Base-by-base conservation (phyloP, 192 early-diverging fungal species). In the Rhizophagus prolifer region DNA sequence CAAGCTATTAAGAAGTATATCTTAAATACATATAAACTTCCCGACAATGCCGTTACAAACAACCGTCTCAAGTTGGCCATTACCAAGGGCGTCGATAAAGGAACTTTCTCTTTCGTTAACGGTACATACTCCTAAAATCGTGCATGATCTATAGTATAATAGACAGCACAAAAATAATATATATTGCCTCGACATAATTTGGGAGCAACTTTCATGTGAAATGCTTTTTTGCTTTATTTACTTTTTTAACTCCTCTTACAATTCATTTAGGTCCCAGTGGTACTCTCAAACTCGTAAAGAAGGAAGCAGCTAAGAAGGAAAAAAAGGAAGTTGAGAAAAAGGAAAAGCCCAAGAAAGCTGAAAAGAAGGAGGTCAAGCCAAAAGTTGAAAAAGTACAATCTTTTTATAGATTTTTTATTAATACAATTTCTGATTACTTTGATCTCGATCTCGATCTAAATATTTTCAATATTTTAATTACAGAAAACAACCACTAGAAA, bases 1-100 rank as follows among this genome's bases (percentile, higher is more conserved):
- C 74, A 75, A 65, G 62, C 61, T 26, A 75, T 75, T n/a, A 75
- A 75, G 58, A 75, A 75, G 54, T 75, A 65, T 26, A 65, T 75
- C 19, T 31, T 75, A 21, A 75, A 7, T 19, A 65, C 74, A 7
- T 65, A 30, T 21, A 75, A 75, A 50, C 74, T 75, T 36, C 74
- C 74, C 19, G 74, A 75, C 9, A 75, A 75, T 36, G 1, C 41
- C n/a, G 28, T 1, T 5, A 75, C 74, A 9, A 75, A 19, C 44
- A 65, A 25, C 19, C 74, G 63, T 28, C 59, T 75, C 9, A 34
- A 41, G 10, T 25, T 75, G 23, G 74, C 74, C 30, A 75, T 75
- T 8, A 62, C 36, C 7, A 75, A 50, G 65, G 74, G 74, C 10
- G 60, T 63, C 4, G 74, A 75, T 0, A 75, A 75, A 30, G 61